Percentiles rank a stretch among this genome's conserved stretches.
phyloP scores from a whole-genome alignment of 2,329 filamentous ascomycete species.

The Fusarium buharicum region DNA sequence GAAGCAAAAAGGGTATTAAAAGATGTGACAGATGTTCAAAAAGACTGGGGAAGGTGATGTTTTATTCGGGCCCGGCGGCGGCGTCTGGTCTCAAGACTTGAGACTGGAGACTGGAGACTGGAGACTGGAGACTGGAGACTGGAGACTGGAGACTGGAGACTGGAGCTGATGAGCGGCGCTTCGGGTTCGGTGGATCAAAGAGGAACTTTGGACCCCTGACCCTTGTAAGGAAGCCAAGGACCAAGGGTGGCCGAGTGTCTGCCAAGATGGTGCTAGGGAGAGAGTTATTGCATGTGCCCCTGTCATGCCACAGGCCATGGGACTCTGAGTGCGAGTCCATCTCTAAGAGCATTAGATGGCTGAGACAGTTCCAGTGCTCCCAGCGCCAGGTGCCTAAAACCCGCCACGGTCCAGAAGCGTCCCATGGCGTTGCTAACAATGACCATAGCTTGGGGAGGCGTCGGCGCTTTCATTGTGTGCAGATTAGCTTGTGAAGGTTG shows the following conservation, averaged over 20 bases:
- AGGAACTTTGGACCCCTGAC: conserved; percentile 36
- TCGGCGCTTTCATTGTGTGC: not conserved
- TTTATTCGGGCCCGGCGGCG: conserved; percentile 33
- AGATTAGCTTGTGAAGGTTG: not conserved
- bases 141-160: conserved; percentile 21
- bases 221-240: conserved; percentile 4
- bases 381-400: conserved; percentile 3
- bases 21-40: conserved; percentile 4
- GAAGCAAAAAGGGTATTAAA: conserved; percentile 33
- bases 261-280: conserved; percentile 36
- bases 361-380: conserved; percentile 22
- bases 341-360: conserved; percentile 21
- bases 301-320: conserved; percentile 8
- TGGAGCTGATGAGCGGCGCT: conserved; percentile 24
- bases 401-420: conserved; percentile 35
- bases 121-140: conserved; percentile 19
- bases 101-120: conserved; percentile 19
- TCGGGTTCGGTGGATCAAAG: conserved; percentile 37
- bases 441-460: not conserved
- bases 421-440: conserved; percentile 5
- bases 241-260: conserved; percentile 23
- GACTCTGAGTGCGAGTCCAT: conserved; percentile 15
- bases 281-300: conserved; percentile 19
- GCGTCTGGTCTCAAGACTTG: conserved; percentile 10
- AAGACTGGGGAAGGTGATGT: conserved; percentile 30